A percentile compares a stretch with the other conserved stretches of the same genome.
Evolutionary conservation across 371 early-diverging fungal genomes (phyloP).

Genomic region (Syncephalastrum contaminatum): DNA sequence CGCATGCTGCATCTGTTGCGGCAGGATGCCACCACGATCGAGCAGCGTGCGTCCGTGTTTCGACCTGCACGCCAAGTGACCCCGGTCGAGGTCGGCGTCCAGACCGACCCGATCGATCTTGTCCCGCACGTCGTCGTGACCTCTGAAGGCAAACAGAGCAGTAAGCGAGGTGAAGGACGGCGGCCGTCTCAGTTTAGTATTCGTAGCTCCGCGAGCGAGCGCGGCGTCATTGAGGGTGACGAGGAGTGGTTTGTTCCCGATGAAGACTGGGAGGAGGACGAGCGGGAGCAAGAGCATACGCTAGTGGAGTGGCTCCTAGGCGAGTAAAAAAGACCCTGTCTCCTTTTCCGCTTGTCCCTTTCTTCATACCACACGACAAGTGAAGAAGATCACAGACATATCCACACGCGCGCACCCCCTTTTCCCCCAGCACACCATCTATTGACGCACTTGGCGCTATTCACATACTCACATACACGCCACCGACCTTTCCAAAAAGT

Average conservation of each 20-base stretch:
- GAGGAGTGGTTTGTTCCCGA: constrained; percentile 22
- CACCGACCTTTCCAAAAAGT: no score
- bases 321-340: constrained; percentile 3
- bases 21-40: not conserved
- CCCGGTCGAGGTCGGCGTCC: constrained; percentile 12
- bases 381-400: no score
- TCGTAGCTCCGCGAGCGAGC: constrained; percentile 8
- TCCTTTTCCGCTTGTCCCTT: no score
- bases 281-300: constrained; percentile 14
- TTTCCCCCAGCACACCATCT: no score
- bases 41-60: constrained; percentile 5
- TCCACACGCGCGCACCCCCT: no score
- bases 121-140: constrained; percentile 1
- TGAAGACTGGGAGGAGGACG: constrained; percentile 19
- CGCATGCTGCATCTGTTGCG: constrained; percentile 5
- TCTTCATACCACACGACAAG: no score
- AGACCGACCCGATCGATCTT: constrained; percentile 10
- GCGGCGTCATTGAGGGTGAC: constrained; percentile 15
- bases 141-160: no score
- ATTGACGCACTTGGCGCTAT: no score
- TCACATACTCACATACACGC: no score
- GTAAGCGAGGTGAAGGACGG: no score
- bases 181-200: not conserved
- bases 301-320: constrained; percentile 20
- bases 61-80: constrained; percentile 7